Evolutionary conservation across 1,139 yeast genomes (phyloP).

Genomic region (Zygosaccharomyces sapae): DNA sequence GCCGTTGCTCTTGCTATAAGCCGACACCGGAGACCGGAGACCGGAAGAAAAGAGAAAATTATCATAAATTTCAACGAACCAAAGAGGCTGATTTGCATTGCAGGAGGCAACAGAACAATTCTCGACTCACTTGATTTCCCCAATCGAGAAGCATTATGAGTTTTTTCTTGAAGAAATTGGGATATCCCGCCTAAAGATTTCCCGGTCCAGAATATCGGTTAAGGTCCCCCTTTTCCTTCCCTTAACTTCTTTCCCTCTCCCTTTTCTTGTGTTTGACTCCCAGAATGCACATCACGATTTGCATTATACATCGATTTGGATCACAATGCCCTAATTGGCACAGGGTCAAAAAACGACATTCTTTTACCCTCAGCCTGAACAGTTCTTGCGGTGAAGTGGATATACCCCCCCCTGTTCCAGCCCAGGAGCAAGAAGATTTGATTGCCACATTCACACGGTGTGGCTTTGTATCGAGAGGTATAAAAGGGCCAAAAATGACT

Average conservation of each 20-base stretch:
- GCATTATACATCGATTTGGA: not conserved
- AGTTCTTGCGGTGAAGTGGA: not conserved
- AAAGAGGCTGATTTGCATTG: not conserved
- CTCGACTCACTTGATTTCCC: slow-evolving; percentile 5
- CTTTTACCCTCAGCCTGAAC: not conserved
- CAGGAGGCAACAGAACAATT: slow-evolving; percentile 3
- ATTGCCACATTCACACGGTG: not conserved
- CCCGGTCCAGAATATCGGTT: slow-evolving; percentile 2
- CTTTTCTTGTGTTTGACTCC: not conserved
- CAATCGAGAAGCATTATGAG: not conserved
- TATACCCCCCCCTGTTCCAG: not conserved
- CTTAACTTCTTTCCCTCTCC: not conserved
- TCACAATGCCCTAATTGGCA: not conserved
- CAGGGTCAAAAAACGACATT: not conserved
- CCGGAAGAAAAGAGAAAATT: not conserved
- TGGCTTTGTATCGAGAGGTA: not conserved
- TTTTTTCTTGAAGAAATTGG: not conserved
- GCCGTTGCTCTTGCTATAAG: not conserved
- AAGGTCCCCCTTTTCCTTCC: not conserved
- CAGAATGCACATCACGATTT: not conserved
- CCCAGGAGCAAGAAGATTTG: not conserved
- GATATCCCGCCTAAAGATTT: not conserved
- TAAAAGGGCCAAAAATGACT: not conserved
- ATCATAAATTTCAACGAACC: not conserved
- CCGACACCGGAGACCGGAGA: not conserved